Base-by-base conservation (phyloP, 331 rosid genomes). In the Quercus tomentella region DNA sequence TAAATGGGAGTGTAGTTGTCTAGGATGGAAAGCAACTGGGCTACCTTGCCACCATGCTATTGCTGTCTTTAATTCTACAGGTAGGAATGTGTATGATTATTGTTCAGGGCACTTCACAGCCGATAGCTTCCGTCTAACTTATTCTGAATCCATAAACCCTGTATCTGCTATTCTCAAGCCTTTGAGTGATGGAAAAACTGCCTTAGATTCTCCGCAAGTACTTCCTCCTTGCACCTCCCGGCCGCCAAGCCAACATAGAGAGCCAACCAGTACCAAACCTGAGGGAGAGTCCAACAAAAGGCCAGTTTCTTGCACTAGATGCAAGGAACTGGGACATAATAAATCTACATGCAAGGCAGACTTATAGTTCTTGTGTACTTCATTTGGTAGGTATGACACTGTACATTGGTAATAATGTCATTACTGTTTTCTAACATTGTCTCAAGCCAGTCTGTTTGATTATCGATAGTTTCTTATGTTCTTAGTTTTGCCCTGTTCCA, bases 41-140 rank as follows among this genome's bases (percentile, higher is more conserved):
- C 75, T 89, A 49, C 92, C 92, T 21, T 87, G 92, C 83, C 22
- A 80, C 80, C 92, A 89, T 56, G 89, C 86, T 61, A 60, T 87
- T 68, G 86, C 92, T 11, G 86, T 87, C 71, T 81, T 89, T 68
- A 78, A 67, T 33, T 76, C 81, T 84, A 82, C 86, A 3, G 76
- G 82, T 31, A 73, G 82, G 76, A 79, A 74, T 70, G 45, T 67
- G 33, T 87, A 86, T 63, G 87, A 77, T 31, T 86, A 80, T 77
- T 87, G 89, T 70, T 72, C 80, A 41, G 82, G 77, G 75, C 79
- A 65, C 75, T 87, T 81, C 79, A 83, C 81, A 5, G 80, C 30
- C 11, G 88, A 76, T 37, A 76, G 51, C 68, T 89, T 72, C 73
- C 73, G 55, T 56, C 56, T 74, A 23, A 62, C 77, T 6, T 89